A percentile compares a stretch with the other conserved stretches of the same genome.
These are phyloP conservation scores for Phyllosticta citriasiana DNA, from an alignment of 2,329 filamentous ascomycete species.

Conservation along the genomic window DNA sequence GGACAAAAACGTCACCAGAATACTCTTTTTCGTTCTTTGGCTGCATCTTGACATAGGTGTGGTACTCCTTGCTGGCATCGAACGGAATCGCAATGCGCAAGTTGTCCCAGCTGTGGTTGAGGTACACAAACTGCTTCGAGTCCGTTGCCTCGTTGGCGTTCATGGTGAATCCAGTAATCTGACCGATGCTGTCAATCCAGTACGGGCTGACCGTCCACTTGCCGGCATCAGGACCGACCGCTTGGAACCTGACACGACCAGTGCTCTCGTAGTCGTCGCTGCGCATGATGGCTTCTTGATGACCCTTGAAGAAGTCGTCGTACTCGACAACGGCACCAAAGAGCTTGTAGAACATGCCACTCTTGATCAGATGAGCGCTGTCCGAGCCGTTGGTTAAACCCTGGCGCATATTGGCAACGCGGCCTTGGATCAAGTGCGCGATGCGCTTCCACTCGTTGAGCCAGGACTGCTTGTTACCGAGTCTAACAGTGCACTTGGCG, in stretches of 20 bases:
- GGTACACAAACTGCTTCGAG: slow-evolving; percentile 13
- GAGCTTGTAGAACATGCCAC: slow-evolving; percentile 61
- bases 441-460: slow-evolving; percentile 13
- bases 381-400: slow-evolving; percentile 12
- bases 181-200: slow-evolving; percentile 19
- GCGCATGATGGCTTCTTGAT: slow-evolving; percentile 17
- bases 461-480: slow-evolving; percentile 12
- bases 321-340: slow-evolving; percentile 50
- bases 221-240: slow-evolving; percentile 2
- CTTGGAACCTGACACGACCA: slow-evolving; percentile 10
- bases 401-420: slow-evolving; percentile 14
- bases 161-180: slow-evolving; percentile 18
- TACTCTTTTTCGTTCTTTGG: slow-evolving; percentile 21
- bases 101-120: slow-evolving; percentile 17
- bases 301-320: slow-evolving; percentile 24
- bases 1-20: slow-evolving; percentile 31
- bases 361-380: slow-evolving; percentile 11
- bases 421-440: slow-evolving; percentile 13
- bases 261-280: slow-evolving; percentile 14
- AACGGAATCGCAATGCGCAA: slow-evolving; percentile 18
- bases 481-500: slow-evolving; percentile 24
- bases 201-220: slow-evolving; percentile 13
- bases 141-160: slow-evolving; percentile 16
- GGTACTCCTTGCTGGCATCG: slow-evolving; percentile 11
- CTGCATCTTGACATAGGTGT: slow-evolving; percentile 19